These are phyloP conservation scores for Gamsiella multidivaricata DNA, from an alignment of 192 early-diverging fungal genomes.

Conservation along the genomic window DNA sequence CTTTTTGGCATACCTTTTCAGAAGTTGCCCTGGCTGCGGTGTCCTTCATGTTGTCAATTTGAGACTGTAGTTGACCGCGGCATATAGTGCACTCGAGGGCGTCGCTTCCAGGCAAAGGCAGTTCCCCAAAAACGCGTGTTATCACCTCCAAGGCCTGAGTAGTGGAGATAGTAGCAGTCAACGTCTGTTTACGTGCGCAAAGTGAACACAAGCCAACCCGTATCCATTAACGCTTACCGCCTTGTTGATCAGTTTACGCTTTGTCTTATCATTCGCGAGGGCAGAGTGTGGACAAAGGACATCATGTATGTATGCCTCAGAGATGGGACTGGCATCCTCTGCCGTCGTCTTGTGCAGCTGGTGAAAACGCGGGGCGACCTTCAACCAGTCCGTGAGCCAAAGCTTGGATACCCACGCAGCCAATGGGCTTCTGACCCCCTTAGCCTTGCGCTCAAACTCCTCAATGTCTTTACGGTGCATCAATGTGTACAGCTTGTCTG, in stretches of 20 bases:
- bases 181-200: not conserved
- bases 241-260: constrained; percentile 20
- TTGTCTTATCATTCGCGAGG: constrained; percentile 16
- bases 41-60: not conserved
- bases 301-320: constrained; percentile 14
- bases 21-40: constrained; percentile 8
- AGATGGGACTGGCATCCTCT: constrained; percentile 28
- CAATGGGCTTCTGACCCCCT: not conserved
- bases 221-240: not conserved
- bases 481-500: constrained; percentile 44
- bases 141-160: constrained; percentile 1
- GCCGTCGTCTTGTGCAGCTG: not conserved
- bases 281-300: constrained; percentile 24
- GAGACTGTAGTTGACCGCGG: not conserved
- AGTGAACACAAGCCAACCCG: not conserved
- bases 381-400: constrained; percentile 40
- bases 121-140: constrained; percentile 9
- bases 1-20: constrained; percentile 30
- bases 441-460: constrained; percentile 15
- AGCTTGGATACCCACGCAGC: constrained; percentile 29
- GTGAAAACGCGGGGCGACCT: constrained; percentile 22
- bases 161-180: not conserved
- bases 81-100: constrained; percentile 19
- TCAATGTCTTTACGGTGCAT: constrained; percentile 35
- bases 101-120: constrained; percentile 8